Conservation (phyloP, 768 basidiomycete genomes). For the Porpolomopsis calyptriformis region DNA sequence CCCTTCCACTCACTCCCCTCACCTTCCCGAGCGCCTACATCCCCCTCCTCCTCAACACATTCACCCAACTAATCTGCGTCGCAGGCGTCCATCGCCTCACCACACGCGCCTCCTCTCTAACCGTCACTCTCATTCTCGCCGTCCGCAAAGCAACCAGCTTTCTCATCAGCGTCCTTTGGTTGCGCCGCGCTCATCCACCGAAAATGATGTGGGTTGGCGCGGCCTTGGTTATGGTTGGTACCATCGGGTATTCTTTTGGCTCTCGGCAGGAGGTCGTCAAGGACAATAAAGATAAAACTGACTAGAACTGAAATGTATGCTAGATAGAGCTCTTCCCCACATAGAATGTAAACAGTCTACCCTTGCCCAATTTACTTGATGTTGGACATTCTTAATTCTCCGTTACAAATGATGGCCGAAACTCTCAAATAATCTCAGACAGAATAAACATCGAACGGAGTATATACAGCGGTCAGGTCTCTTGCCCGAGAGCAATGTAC, state of each 20-base stretch:
- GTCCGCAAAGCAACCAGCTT: conserved; percentile 75
- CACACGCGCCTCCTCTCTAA: conserved; percentile 59
- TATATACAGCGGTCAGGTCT: background rate
- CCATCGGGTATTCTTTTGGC: conserved; percentile 53
- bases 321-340: no score
- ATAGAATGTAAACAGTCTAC: no score
- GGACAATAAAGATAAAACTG: no score
- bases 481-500: conserved; percentile 51
- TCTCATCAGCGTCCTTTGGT: conserved; percentile 53
- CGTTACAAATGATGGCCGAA: no score
- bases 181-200: conserved; percentile 18
- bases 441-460: background rate
- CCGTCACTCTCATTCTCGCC: conserved; percentile 70
- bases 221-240: conserved; percentile 57
- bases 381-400: no score
- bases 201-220: conserved; percentile 62
- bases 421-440: no score
- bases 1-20: conserved; percentile 16
- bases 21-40: conserved; percentile 51
- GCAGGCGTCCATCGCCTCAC: conserved; percentile 83
- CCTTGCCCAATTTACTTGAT: no score
- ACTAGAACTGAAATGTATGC: no score
- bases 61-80: conserved; percentile 78
- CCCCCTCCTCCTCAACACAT: conserved; percentile 62
- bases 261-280: conserved; percentile 7